Percentiles rank a stretch among this genome's conserved stretches.
Evolutionary conservation across 352 stramenopile species (phyloP).

Genomic region (Globisporangium lucens): DNA sequence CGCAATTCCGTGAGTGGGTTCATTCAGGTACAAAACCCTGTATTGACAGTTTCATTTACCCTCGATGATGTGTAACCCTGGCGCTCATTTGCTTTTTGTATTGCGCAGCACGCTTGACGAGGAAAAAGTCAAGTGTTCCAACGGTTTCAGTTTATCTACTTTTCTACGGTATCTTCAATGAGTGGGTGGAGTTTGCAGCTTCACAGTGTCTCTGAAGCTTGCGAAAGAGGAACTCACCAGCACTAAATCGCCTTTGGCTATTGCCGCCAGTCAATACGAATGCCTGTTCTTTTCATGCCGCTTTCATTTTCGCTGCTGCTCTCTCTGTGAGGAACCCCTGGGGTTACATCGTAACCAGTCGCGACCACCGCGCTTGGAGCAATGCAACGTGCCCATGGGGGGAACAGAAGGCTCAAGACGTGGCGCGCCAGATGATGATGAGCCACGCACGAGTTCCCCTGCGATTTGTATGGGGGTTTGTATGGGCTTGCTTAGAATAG

Average conservation of each 20-base stretch:
- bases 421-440: conserved; percentile 1
- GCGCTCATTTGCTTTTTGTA: too few species aligned
- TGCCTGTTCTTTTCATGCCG: not conserved
- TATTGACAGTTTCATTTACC: not conserved
- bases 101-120: not conserved
- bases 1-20: not conserved
- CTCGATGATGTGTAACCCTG: not conserved
- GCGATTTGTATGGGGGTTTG: conserved; percentile 6
- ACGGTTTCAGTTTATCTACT: conserved; percentile 1
- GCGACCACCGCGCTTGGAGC: not conserved
- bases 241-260: too few species aligned
- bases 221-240: not conserved
- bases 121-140: not conserved
- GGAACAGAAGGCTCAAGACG: not conserved
- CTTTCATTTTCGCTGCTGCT: not conserved
- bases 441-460: not conserved
- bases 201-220: not conserved
- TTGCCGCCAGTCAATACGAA: too few species aligned
- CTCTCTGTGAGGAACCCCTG: not conserved
- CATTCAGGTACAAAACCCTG: not conserved
- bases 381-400: not conserved
- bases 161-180: not conserved
- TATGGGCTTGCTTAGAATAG: not conserved
- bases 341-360: not conserved
- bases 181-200: not conserved